Conservation (phyloP, 331 rosid genomes). For the Dryas integrifolia region DNA sequence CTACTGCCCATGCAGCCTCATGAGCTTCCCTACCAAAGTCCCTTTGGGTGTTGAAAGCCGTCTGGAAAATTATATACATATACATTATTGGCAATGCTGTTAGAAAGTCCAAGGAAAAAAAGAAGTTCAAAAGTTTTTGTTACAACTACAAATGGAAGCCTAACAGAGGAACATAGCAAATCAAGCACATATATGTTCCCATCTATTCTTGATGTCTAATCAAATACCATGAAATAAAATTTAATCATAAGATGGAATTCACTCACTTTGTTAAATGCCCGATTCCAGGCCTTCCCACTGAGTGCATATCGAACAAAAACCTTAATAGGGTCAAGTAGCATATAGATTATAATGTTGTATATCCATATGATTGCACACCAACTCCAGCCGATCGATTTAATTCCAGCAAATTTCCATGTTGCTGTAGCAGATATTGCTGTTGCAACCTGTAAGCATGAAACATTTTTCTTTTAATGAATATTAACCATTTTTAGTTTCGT, state of each 20-base stretch:
- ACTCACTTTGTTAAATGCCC: constrained; percentile 22
- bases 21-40: constrained; percentile 63
- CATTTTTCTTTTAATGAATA: not conserved
- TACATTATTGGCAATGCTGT: not conserved
- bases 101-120: not conserved
- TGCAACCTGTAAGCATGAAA: constrained; percentile 15
- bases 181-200: not conserved
- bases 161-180: not conserved
- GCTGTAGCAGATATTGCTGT: constrained; percentile 8
- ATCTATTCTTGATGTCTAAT: not conserved
- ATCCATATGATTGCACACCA: constrained; percentile 16
- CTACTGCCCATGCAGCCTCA: constrained; percentile 68
- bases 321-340: constrained; percentile 23
- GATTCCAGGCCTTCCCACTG: constrained; percentile 22
- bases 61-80: constrained; percentile 34
- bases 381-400: constrained; percentile 6
- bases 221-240: not conserved
- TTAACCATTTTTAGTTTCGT: not conserved
- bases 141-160: not conserved
- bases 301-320: constrained; percentile 17
- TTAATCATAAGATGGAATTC: not conserved
- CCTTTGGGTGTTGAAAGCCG: constrained; percentile 57
- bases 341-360: constrained; percentile 17
- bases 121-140: not conserved
- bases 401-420: not conserved